These are phyloP conservation scores for Pisolithus microcarpus DNA, from an alignment of 768 basidiomycete genomes.

Conservation along the genomic window DNA sequence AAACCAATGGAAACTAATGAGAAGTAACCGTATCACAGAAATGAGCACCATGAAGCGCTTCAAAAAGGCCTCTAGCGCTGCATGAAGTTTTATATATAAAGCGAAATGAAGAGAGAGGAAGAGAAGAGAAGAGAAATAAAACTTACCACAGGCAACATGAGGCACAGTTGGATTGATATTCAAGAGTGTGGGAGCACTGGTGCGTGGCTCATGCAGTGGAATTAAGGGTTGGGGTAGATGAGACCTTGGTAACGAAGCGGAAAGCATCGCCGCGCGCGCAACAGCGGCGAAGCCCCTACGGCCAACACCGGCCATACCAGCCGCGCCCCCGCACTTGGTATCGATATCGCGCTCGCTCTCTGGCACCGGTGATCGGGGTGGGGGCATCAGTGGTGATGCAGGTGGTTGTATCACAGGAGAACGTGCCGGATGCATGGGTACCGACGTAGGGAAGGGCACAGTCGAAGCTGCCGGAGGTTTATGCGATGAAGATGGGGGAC, in stretches of 20 bases:
- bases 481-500: slow-evolving; percentile 2
- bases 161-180: slow-evolving; percentile 36
- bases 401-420: slow-evolving; percentile 11
- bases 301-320: slow-evolving; percentile 90
- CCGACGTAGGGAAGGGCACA: slow-evolving; percentile 7
- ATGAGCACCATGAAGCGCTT: too few species aligned
- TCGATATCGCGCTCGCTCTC: slow-evolving; percentile 37
- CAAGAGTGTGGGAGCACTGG: slow-evolving; percentile 37
- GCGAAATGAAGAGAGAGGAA: neutral
- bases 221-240: neutral
- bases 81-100: neutral
- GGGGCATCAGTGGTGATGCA: slow-evolving; percentile 13
- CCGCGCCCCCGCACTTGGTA: slow-evolving; percentile 68
- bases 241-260: slow-evolving; percentile 14
- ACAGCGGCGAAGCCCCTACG: slow-evolving; percentile 75
- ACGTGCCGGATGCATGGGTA: slow-evolving; percentile 2
- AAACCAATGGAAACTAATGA: too few species aligned
- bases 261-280: slow-evolving; percentile 54
- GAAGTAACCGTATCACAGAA: too few species aligned
- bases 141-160: slow-evolving; percentile 26
- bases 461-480: slow-evolving; percentile 5
- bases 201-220: slow-evolving; percentile 14
- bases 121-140: neutral
- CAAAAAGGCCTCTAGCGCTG: neutral
- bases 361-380: slow-evolving; percentile 1